A percentile compares a stretch with the other conserved stretches of the same genome.
Conservation (phyloP, 2,329 filamentous ascomycete genomes). For the Aspergillus fijiensis region DNA sequence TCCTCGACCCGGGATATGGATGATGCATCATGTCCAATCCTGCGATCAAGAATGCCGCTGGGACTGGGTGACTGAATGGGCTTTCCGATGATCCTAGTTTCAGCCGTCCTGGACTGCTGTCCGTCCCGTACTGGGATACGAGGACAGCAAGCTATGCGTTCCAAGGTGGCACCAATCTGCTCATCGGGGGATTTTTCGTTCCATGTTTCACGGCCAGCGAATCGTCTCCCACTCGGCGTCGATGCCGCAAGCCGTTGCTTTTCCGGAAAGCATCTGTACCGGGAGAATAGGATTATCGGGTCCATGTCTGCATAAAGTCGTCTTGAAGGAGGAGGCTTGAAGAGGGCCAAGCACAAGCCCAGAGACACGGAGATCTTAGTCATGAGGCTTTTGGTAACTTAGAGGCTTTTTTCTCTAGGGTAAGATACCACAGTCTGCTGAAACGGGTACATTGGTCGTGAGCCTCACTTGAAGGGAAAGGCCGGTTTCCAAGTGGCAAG, state of each 20-base stretch:
- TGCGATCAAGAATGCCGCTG: not conserved
- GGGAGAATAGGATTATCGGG: not conserved
- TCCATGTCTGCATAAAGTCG: not conserved
- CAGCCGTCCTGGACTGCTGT: not conserved
- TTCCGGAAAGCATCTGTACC: not conserved
- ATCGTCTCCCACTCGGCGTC: not conserved
- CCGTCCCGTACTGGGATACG: not conserved
- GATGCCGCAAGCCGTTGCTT: not conserved
- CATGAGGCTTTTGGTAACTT: not conserved
- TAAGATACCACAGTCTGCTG: too few relatives aligned
- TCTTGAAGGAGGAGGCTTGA: not conserved
- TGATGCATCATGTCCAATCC: not conserved
- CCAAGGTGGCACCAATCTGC: not conserved
- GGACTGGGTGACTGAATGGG: not conserved
- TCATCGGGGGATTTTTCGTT: not conserved
- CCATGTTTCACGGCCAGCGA: not conserved
- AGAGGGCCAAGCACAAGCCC: not conserved
- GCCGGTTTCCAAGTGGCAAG: too few relatives aligned
- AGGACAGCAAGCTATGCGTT: not conserved
- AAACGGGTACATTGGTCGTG: too few relatives aligned
- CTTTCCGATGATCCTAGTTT: not conserved
- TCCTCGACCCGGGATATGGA: too few relatives aligned
- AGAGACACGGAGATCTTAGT: not conserved
- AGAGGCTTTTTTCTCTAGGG: not conserved
- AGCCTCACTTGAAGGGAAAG: too few relatives aligned